Base-by-base conservation (phyloP, 2,329 filamentous ascomycete genomes). In the Stagonosporopsis tanaceti region DNA sequence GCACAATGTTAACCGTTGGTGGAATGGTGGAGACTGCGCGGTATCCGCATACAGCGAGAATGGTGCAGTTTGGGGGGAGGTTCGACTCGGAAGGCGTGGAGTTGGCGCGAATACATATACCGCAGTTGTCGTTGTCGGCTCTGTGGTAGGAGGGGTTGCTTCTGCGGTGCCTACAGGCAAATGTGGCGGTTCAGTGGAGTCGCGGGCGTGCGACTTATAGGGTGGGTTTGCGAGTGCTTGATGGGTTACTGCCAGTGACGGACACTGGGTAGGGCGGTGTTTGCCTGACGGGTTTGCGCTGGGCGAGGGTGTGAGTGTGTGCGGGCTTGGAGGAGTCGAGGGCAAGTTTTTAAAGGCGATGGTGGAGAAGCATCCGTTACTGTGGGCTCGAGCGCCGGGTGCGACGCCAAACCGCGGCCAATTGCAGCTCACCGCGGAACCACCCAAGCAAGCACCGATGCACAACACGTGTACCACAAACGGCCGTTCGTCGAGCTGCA, bases 21-120 rank as follows among this genome's bases (percentile, higher is more conserved):
- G 82, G 88, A 89, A 81, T 92, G 89, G 81, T 93, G 88, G 80
- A 87, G 87, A 85, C 90, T 93, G 90, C 91, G 92, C 85, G 89
- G 91, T 88, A 91, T 96, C 86, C 91, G 89, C 88, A 89, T 86
- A 90, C 91, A 93, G 87, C 92, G 92, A 91, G 96, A 96, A 87
- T 89, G 85, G 87, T 93, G 92, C 91, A 96, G 92, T 91, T 92
- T 92, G 85, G 92, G 88, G 85, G 92, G 92, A 87, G 89, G 89
- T 84, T 89, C 88, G 89, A 94, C 89, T 91, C 89, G 91, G 88
- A 92, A 93, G 89, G 92, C 88, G 90, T 91, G 87, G 87, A 87
- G 87, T 88, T 90, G 90, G 91, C 92, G 90, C 92, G 93, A 93
- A 97, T 96, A 96, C 93, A 96, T 96, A 96, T 91, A 96, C 92